A percentile compares a stretch with the other conserved stretches of the same genome.
phyloP scores from a whole-genome alignment of 768 basidiomycete species.

The Tephrocybe sp. region DNA sequence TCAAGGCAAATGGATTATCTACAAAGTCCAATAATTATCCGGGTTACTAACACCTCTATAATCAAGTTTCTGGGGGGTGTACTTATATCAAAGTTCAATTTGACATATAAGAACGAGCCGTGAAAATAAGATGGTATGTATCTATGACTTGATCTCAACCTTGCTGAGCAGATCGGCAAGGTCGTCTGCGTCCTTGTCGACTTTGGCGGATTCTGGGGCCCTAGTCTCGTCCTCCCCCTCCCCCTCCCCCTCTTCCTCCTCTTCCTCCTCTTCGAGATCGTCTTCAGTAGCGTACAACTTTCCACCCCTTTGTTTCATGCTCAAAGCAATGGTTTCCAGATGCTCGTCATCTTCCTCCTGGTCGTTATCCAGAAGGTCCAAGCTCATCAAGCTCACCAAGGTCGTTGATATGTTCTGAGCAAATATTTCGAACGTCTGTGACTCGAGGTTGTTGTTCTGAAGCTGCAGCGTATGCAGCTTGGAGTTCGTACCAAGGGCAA shows the following conservation, averaged over 20 bases:
- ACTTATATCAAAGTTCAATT: too few species aligned
- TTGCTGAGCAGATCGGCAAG: constrained; percentile 71
- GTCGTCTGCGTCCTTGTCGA: constrained; percentile 44
- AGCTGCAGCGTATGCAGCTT: constrained; percentile 77
- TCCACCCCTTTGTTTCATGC: constrained; percentile 66
- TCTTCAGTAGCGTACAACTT: constrained; percentile 70
- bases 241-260: constrained; percentile 53
- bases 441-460: constrained; percentile 91
- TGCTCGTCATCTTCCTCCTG: constrained; percentile 74
- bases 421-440: constrained; percentile 64
- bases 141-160: constrained; percentile 42
- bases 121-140: not conserved
- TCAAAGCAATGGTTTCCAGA: constrained; percentile 50
- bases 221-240: constrained; percentile 42
- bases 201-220: constrained; percentile 23
- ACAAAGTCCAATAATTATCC: constrained; percentile 40
- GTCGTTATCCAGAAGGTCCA: constrained; percentile 94
- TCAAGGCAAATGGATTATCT: constrained; percentile 62
- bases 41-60: constrained; percentile 2
- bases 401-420: constrained; percentile 63
- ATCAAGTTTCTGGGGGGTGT: too few species aligned
- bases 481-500: constrained; percentile 70
- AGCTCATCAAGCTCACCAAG: constrained; percentile 53
- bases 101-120: not conserved
- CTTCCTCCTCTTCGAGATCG: constrained; percentile 79